Evolutionary conservation across 257 asterid genomes (phyloP).

Genomic region (Nicotiana attenuata): DNA sequence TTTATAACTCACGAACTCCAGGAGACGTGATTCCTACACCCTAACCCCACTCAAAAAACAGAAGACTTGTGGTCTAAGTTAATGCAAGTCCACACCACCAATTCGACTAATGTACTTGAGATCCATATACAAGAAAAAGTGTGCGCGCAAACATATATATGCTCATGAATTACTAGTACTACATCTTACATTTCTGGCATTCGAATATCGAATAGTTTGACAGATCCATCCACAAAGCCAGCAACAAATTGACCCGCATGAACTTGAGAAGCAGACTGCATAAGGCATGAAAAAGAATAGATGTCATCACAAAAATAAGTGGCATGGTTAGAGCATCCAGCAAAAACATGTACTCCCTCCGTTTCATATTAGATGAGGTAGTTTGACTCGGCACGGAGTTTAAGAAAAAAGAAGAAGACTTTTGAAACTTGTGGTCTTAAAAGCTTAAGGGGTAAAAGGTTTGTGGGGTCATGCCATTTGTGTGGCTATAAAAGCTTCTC

Average conservation of each 20-base stretch:
- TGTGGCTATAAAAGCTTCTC: too few species aligned
- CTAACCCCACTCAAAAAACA: background rate
- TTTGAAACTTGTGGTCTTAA: too few species aligned
- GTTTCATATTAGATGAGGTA: too few species aligned
- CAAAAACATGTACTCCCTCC: background rate
- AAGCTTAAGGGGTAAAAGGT: too few species aligned
- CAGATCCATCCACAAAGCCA: slow-evolving; percentile 86
- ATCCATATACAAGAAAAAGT: background rate
- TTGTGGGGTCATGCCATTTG: too few species aligned
- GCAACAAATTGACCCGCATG: slow-evolving; percentile 86
- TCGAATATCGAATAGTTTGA: slow-evolving; percentile 68
- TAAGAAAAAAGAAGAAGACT: too few species aligned
- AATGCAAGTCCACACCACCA: background rate
- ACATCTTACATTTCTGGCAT: slow-evolving; percentile 74
- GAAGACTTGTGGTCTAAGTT: slow-evolving; percentile 7
- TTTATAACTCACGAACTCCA: background rate
- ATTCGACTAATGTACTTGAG: background rate
- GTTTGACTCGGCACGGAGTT: too few species aligned
- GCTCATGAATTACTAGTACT: background rate
- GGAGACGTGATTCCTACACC: background rate
- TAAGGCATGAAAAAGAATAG: slow-evolving; percentile 10
- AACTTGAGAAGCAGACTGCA: slow-evolving; percentile 85
- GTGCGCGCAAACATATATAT: background rate
- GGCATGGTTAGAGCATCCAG: background rate
- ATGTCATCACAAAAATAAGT: background rate